phyloP scores from a whole-genome alignment of 768 basidiomycete species.

The Multifurca ochricompacta region DNA sequence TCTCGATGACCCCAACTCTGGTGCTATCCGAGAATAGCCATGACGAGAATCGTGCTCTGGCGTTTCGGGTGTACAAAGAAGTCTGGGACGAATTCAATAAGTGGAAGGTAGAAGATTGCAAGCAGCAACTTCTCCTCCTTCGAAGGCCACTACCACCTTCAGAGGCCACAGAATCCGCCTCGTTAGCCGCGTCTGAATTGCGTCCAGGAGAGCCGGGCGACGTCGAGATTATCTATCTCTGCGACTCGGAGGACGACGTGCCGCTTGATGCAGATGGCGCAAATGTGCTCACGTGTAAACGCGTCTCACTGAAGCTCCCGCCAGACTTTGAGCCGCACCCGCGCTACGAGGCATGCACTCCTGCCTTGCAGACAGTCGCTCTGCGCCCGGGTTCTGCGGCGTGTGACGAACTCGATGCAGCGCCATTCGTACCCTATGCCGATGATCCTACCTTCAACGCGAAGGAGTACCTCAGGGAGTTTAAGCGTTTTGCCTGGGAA shows the following conservation, averaged over 20 bases:
- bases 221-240: slow-evolving; percentile 1
- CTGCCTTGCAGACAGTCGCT: slow-evolving; percentile 38
- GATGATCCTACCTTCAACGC: slow-evolving; percentile 51
- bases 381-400: slow-evolving; percentile 4
- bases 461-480: slow-evolving; percentile 32
- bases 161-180: not conserved
- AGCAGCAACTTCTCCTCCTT: slow-evolving; percentile 14
- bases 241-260: slow-evolving; percentile 10
- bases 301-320: not conserved
- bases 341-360: slow-evolving; percentile 51
- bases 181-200: not conserved
- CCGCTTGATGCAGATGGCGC: not conserved
- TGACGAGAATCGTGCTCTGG: not conserved
- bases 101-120: slow-evolving; percentile 24
- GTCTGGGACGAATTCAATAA: slow-evolving; percentile 25
- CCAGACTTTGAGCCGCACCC: slow-evolving; percentile 26
- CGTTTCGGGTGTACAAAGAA: slow-evolving; percentile 17
- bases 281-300: not conserved
- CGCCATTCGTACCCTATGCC: slow-evolving; percentile 55
- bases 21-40: not conserved
- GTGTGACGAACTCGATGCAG: slow-evolving; percentile 40
- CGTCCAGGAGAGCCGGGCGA: not conserved
- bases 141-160: slow-evolving; percentile 12
- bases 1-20: not conserved
- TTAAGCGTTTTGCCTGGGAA: slow-evolving; percentile 48